Percentiles rank a stretch among this genome's conserved stretches.
These are phyloP conservation scores for Fomitopsis palustris DNA, from an alignment of 1,284 basidiomycete genomes.

Conservation along the genomic window DNA sequence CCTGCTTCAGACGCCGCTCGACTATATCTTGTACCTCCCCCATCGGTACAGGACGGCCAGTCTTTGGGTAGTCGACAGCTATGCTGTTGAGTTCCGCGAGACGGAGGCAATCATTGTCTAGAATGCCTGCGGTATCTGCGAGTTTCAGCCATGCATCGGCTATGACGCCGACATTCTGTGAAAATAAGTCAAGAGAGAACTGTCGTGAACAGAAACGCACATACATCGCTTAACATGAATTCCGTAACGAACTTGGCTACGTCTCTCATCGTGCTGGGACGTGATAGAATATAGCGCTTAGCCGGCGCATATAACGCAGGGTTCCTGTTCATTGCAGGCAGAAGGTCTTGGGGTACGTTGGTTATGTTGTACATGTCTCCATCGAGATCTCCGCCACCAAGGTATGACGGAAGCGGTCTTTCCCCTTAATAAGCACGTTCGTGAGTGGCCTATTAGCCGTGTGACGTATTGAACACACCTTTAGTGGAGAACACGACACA, in stretches of 20 bases:
- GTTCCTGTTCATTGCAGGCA: constrained; percentile 14
- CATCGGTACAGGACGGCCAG: constrained; percentile 51
- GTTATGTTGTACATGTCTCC: constrained; percentile 59
- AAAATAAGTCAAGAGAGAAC: too few species aligned
- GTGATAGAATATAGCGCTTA: constrained; percentile 42
- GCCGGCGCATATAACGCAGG: constrained; percentile 56
- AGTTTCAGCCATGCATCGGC: constrained; percentile 61
- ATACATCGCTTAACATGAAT: constrained; percentile 64
- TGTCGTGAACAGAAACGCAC: constrained; percentile 7
- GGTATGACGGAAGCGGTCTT: constrained; percentile 56
- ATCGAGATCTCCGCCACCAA: constrained; percentile 67
- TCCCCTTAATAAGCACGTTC: constrained; percentile 34
- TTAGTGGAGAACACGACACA: constrained; percentile 56
- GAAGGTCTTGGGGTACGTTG: constrained; percentile 12
- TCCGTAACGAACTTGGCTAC: constrained; percentile 73
- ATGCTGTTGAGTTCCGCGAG: constrained; percentile 67
- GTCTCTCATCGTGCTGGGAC: constrained; percentile 61
- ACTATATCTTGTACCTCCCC: constrained; percentile 39
- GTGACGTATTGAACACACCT: constrained; percentile 29
- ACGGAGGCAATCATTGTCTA: constrained; percentile 55
- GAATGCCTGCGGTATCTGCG: constrained; percentile 64
- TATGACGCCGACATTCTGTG: constrained; percentile 55
- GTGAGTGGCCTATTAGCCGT: too few species aligned
- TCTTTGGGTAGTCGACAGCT: constrained; percentile 68
- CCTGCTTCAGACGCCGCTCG: constrained; percentile 27